Percentiles rank a stretch among this genome's conserved stretches.
Conservation (phyloP, 164 flowering plant species). For the Echeveria elegans region DNA sequence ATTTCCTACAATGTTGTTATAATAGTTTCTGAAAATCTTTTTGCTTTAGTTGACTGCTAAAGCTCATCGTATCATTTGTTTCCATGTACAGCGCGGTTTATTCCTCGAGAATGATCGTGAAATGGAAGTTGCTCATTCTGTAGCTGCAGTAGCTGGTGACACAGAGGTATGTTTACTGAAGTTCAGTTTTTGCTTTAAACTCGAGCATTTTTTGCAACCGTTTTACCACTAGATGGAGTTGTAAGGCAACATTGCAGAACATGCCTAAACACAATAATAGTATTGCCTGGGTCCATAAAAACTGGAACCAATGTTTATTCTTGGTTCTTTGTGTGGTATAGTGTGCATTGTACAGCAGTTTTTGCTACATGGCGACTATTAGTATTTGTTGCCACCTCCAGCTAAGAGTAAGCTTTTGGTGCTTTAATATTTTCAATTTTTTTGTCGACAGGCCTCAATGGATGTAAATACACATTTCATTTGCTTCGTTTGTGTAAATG, state of each 20-base stretch:
- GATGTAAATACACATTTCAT: constrained; percentile 78
- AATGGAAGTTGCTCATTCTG: constrained; percentile 89
- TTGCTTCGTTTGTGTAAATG: constrained; percentile 84
- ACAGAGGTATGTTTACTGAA: constrained; percentile 51
- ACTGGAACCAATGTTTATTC: neutral
- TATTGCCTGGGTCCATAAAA: neutral
- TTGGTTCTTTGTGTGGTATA: neutral
- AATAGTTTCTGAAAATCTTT: neutral
- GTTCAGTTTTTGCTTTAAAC: neutral
- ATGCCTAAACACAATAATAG: neutral
- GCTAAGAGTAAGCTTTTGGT: neutral
- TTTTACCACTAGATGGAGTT: neutral
- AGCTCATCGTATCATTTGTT: constrained; percentile 1
- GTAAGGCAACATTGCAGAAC: neutral
- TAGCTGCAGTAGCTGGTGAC: constrained; percentile 89
- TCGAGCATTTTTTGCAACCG: neutral
- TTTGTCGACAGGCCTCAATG: constrained; percentile 56
- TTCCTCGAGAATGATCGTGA: constrained; percentile 86
- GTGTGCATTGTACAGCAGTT: neutral
- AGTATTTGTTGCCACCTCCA: neutral
- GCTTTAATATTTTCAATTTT: constrained; percentile 5
- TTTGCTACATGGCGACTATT: neutral
- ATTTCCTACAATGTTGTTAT: too few relatives aligned
- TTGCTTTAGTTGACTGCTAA: neutral
- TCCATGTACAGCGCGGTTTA: constrained; percentile 57